phyloP scores from a whole-genome alignment of 2,329 filamentous ascomycete species.

The Aspergillus novoparasiticus region DNA sequence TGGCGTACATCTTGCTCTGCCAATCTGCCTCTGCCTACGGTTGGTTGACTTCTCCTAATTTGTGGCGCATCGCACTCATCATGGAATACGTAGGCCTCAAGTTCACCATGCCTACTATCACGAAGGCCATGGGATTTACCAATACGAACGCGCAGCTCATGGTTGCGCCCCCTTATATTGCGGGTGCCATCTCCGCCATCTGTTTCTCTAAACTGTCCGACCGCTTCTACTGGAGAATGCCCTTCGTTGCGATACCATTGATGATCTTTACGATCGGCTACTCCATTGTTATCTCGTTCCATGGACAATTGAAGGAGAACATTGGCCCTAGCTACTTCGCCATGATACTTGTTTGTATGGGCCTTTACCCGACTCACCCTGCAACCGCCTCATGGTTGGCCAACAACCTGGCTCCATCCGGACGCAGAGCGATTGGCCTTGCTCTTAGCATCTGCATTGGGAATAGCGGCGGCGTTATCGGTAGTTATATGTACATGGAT shows the following conservation, averaged over 20 bases:
- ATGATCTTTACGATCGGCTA: slow-evolving; percentile 19
- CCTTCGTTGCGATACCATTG: slow-evolving; percentile 24
- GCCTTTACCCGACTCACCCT: slow-evolving; percentile 31
- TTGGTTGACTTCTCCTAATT: slow-evolving; percentile 13
- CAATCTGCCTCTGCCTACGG: slow-evolving; percentile 26
- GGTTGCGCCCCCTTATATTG: slow-evolving; percentile 29
- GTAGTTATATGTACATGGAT: slow-evolving; percentile 28
- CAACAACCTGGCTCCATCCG: slow-evolving; percentile 28
- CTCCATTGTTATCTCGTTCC: slow-evolving; percentile 24
- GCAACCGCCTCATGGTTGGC: slow-evolving; percentile 27
- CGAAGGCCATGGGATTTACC: slow-evolving; percentile 39
- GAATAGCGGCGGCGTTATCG: slow-evolving; percentile 26
- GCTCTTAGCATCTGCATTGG: slow-evolving; percentile 26
- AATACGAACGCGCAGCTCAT: slow-evolving; percentile 38
- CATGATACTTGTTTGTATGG: slow-evolving; percentile 24
- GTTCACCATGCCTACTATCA: slow-evolving; percentile 41
- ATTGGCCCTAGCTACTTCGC: slow-evolving; percentile 26
- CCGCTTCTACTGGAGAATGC: slow-evolving; percentile 28
- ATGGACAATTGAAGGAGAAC: slow-evolving; percentile 22
- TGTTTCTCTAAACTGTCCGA: slow-evolving; percentile 26
- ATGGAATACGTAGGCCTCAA: slow-evolving; percentile 32
- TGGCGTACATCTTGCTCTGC: slow-evolving; percentile 34
- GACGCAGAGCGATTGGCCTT: slow-evolving; percentile 24
- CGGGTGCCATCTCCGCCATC: slow-evolving; percentile 29
- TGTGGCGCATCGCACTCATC: slow-evolving; percentile 18